These are phyloP conservation scores for Tylopilus sp. DNA, from an alignment of 768 basidiomycete genomes.

Conservation along the genomic window DNA sequence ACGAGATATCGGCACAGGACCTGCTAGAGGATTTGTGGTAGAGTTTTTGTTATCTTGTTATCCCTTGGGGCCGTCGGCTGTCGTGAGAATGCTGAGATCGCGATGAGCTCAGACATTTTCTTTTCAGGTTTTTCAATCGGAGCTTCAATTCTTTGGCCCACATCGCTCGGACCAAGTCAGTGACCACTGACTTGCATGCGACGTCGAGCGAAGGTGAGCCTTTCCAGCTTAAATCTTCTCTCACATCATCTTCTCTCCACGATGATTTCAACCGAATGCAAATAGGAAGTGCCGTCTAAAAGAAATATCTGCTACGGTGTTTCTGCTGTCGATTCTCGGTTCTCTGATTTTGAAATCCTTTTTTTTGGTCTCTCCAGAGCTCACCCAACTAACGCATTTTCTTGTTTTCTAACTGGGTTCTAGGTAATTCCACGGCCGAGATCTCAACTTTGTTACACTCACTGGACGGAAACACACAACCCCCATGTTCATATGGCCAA, in stretches of 20 bases:
- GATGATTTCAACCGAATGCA: no score
- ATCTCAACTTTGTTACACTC: no score
- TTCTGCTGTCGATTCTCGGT: no score
- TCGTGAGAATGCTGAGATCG: conserved; percentile 35
- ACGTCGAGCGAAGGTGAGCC: conserved; percentile 17
- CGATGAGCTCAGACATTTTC: conserved; percentile 21
- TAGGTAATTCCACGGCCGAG: background rate
- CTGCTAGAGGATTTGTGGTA: conserved; percentile 19
- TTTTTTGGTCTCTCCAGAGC: background rate
- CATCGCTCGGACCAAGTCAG: conserved; percentile 5
- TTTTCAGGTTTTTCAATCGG: conserved; percentile 29
- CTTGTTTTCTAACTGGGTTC: conserved; percentile 1
- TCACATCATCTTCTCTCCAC: no score
- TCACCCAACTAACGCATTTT: conserved; percentile 3
- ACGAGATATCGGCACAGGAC: conserved; percentile 17
- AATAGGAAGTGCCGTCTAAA: no score
- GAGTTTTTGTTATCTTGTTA: conserved; percentile 34
- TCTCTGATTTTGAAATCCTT: no score
- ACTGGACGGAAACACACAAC: no score
- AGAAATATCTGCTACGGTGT: no score
- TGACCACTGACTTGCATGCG: no score
- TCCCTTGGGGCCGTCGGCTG: conserved; percentile 35
- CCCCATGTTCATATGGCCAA: no score
- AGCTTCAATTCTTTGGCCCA: conserved; percentile 22
- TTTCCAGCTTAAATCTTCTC: no score